Evolutionary conservation across 176 grass and related monocot species (phyloP).

Genomic region (Puya raimondii): DNA sequence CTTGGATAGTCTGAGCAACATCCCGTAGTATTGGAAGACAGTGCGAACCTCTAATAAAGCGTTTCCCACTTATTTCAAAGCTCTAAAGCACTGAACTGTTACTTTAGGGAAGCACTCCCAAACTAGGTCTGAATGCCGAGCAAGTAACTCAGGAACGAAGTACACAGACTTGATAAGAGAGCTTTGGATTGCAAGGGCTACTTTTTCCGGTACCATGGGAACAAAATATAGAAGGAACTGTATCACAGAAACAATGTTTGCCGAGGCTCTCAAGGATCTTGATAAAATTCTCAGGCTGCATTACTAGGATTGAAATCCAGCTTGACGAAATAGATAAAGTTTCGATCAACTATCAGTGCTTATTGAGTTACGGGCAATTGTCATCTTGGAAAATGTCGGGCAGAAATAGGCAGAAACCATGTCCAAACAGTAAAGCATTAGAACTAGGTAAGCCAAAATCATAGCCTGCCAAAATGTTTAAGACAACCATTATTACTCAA

Average conservation of each 20-base stretch:
- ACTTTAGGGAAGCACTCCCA: too few species aligned
- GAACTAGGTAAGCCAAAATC: conserved; percentile 24
- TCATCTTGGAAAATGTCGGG: not conserved
- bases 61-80: too few species aligned
- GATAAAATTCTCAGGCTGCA: not conserved
- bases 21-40: too few species aligned
- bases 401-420: conserved; percentile 2
- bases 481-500: conserved; percentile 12
- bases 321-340: not conserved
- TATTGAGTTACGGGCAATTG: not conserved
- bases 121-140: too few species aligned
- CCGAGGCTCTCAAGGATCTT: not conserved
- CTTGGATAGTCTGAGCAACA: too few species aligned
- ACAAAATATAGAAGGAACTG: not conserved
- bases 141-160: too few species aligned
- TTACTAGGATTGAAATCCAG: not conserved
- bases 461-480: conserved; percentile 33
- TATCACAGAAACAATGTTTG: not conserved
- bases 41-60: too few species aligned
- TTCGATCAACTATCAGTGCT: not conserved
- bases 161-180: too few species aligned
- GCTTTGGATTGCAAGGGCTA: too few species aligned
- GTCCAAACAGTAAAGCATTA: conserved; percentile 24
- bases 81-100: too few species aligned
- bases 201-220: too few species aligned